A percentile compares a stretch with the other conserved stretches of the same genome.
These are phyloP conservation scores for Tolypocladium guangdongense DNA, from an alignment of 2,329 filamentous ascomycete species.

Conservation along the genomic window DNA sequence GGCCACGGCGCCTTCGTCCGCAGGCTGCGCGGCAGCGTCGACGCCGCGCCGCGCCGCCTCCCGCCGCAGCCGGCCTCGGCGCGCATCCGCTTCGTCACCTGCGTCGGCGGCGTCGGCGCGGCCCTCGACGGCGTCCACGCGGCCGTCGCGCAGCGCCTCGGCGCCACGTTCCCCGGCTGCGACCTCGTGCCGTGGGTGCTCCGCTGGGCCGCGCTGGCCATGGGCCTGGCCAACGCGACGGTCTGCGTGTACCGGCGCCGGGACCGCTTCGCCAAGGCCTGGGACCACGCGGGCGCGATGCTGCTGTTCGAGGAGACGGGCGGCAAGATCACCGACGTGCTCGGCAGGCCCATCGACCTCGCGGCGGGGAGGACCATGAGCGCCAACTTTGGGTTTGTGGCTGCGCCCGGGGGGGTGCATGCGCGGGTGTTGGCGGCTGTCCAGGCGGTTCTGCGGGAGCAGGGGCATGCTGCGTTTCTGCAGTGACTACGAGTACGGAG, in stretches of 20 bases:
- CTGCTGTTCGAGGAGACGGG: slow-evolving; percentile 46
- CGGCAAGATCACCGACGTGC: slow-evolving; percentile 42
- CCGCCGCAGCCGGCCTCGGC: slow-evolving; percentile 8
- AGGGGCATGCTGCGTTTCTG: slow-evolving; percentile 16
- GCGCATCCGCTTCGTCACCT: slow-evolving; percentile 34
- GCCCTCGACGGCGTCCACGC: slow-evolving; percentile 36
- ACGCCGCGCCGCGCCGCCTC: slow-evolving; percentile 19
- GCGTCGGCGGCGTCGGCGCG: slow-evolving; percentile 33
- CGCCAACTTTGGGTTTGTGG: slow-evolving; percentile 45
- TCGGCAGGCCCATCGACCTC: slow-evolving; percentile 40
- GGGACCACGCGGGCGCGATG: slow-evolving; percentile 52
- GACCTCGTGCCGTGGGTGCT: slow-evolving; percentile 48
- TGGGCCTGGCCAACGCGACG: slow-evolving; percentile 41
- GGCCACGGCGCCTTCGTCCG: slow-evolving; percentile 37
- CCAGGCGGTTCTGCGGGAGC: slow-evolving; percentile 54
- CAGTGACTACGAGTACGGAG: not conserved
- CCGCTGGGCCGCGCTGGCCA: slow-evolving; percentile 40
- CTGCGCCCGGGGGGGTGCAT: slow-evolving; percentile 35
- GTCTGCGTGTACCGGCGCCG: slow-evolving; percentile 44
- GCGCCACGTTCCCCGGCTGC: slow-evolving; percentile 32
- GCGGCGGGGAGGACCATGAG: slow-evolving; percentile 35
- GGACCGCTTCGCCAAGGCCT: slow-evolving; percentile 40
- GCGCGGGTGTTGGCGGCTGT: slow-evolving; percentile 50
- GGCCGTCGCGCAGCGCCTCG: slow-evolving; percentile 29
- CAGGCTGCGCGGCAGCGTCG: slow-evolving; percentile 20